Evolutionary conservation across 768 basidiomycete species (phyloP), one percentile per base, ranked within the genome.

Genomic region (Podaxis mareebaensis): DNA sequence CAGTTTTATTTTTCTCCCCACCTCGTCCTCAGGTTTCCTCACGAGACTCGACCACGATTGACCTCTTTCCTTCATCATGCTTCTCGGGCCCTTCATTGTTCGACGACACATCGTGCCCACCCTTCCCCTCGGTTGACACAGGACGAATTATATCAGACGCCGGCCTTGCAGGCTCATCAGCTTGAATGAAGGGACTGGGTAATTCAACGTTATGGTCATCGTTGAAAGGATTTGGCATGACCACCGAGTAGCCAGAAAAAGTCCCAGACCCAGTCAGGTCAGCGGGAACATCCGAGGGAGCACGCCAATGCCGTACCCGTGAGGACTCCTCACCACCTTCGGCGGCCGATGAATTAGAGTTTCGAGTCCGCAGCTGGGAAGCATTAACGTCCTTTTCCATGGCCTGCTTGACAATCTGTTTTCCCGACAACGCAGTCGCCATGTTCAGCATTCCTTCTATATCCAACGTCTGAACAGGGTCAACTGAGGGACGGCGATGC

Each of bases 391-490:
- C 17, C 20, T 42, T 61, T 48, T 33, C 33, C 53, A 36, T 38
- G 30, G 40, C 60, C 20, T 66, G 72, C 52, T 74, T 70, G 58
- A 69, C 68, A 62, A 72, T 76, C 26, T 60, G 65, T 38, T 63
- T 54, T 38, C 69, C 71, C 2, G 71, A 70, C 46, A 79, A 80
- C 13, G 79, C 68, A 20, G 78, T 77, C 1, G 83, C 83, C 74
- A 83, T 79, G 67, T 85, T 81, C 39, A 87, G 74, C 71, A 85
- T 84, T 26, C 80, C 76, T 68, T 84, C 82, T 57, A 85, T 81
- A 65, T 85, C 83, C 13, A 80, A 64, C 0, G 79, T 79, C 48
- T 76, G 71, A 20, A 79, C 72, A 17, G 33, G 69, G 63, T 63
- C 65, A 63, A 44, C 28, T 28, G 60, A 61, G 26, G 52, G 60